Evolutionary conservation across 2,329 filamentous ascomycete genomes (phyloP), one percentile per base, ranked within the genome.

Genomic region (Fusarium succisae): DNA sequence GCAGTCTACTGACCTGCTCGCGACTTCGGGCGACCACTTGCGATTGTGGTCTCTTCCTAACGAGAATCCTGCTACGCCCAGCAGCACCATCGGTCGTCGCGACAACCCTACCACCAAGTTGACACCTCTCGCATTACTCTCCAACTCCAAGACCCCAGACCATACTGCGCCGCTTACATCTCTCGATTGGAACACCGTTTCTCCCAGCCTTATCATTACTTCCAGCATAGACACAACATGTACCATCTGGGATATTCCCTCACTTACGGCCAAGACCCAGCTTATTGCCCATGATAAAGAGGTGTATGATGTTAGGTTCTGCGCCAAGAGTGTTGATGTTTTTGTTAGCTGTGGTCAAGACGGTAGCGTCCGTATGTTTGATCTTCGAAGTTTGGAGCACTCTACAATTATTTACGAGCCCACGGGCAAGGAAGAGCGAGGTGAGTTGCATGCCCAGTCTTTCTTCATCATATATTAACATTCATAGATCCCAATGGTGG

Each of bases 321-420:
- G 96, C 84, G 96, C 96, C 55, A 96, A 97, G 77, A 98, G 95
- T 78, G 94, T 98, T n/a, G 96, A 99, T 79, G 95, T 98, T 4
- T 99, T 99, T 82, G 96, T 98, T 38, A 98, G 94, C 82, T 99
- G 96, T 82, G 96, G 96, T 58, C 96, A 97, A 63, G 96, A 99
- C 81, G 96, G 96, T 44, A 98, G 96, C 82, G 96, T 99, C 32
- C 91, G 96, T 77, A 99, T 99, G 96, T 99, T 99, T 83, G 96
- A 99, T 83, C 87, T 99, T 70, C 91, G 96, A 80, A 98, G 96
- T 82, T 85, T 99, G 60, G 96, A 99, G 81, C 96, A 99, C 82
- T 98, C 95, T 75, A 99, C 96, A 57, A 99, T 99, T 81, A 99
- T 99, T 74, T 99, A 99, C 82, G 96, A 99, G 83, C 96, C 96